A percentile compares a stretch with the other conserved stretches of the same genome.
phyloP scores from a whole-genome alignment of 73 alveolate species.

The Tetrahymena thermophila region DNA sequence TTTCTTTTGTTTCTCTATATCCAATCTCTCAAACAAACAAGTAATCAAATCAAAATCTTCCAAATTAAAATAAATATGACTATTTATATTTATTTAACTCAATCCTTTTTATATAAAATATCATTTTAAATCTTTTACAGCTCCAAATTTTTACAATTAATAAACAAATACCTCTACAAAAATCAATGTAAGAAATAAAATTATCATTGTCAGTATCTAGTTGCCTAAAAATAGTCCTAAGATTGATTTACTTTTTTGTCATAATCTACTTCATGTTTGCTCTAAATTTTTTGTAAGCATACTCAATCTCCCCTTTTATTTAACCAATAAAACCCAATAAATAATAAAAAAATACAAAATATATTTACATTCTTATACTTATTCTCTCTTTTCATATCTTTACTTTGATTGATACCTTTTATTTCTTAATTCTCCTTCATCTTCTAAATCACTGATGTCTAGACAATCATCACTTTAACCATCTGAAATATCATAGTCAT shows the following conservation, averaged over 20 bases:
- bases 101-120: not conserved
- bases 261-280: not conserved
- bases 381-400: not conserved
- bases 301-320: not conserved
- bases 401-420: not conserved
- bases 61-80: not conserved
- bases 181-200: not conserved
- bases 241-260: not conserved
- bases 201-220: not conserved
- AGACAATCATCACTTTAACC: not conserved
- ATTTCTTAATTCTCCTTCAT: not conserved
- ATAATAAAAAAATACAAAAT: not conserved
- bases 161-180: not conserved
- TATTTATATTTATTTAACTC: not conserved
- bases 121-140: not conserved
- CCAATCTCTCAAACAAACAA: not conserved
- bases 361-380: not conserved
- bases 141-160: not conserved
- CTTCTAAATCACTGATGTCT: not conserved
- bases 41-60: not conserved
- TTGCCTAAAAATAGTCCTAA: not conserved
- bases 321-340: no score
- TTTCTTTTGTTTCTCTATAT: not conserved
- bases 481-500: not conserved
- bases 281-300: not conserved